Conservation (phyloP, 192 early-diverging fungal genomes). For the Chytriomyces confervae region DNA sequence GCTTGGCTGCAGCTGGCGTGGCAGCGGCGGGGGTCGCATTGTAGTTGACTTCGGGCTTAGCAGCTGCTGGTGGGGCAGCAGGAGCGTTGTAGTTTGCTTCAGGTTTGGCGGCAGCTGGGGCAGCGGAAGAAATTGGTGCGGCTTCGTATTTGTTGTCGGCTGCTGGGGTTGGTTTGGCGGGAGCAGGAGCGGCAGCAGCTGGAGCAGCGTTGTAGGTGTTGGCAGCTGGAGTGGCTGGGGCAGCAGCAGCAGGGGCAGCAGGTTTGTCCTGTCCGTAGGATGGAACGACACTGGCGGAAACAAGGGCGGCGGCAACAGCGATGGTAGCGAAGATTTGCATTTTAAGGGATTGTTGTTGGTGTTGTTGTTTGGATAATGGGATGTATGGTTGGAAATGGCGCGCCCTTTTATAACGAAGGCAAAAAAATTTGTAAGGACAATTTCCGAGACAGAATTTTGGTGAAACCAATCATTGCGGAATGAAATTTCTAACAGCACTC, state of each 20-base stretch:
- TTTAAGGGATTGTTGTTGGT: neutral
- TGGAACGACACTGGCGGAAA: neutral
- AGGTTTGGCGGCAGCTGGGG: neutral
- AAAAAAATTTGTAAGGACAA: neutral
- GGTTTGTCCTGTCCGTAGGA: neutral
- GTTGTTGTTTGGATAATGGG: neutral
- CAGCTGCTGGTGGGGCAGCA: neutral
- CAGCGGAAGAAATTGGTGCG: neutral
- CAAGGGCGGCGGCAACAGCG: neutral
- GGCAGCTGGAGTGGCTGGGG: neutral
- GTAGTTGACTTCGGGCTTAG: neutral
- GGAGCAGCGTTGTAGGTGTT: neutral
- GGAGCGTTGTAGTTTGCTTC: neutral
- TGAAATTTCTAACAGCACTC: neutral
- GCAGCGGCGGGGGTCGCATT: neutral
- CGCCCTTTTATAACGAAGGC: neutral
- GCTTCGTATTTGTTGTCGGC: neutral
- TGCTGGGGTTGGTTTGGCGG: neutral
- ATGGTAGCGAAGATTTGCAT: constrained; percentile 2
- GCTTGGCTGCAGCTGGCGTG: constrained; percentile 1
- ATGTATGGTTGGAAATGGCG: too few relatives aligned
- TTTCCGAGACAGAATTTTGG: neutral
- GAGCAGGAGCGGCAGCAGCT: neutral
- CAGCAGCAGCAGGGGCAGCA: neutral
- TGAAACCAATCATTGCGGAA: neutral